Conservation (phyloP, 2,329 filamentous ascomycete genomes). For the Neofusicoccum cordaticola region DNA sequence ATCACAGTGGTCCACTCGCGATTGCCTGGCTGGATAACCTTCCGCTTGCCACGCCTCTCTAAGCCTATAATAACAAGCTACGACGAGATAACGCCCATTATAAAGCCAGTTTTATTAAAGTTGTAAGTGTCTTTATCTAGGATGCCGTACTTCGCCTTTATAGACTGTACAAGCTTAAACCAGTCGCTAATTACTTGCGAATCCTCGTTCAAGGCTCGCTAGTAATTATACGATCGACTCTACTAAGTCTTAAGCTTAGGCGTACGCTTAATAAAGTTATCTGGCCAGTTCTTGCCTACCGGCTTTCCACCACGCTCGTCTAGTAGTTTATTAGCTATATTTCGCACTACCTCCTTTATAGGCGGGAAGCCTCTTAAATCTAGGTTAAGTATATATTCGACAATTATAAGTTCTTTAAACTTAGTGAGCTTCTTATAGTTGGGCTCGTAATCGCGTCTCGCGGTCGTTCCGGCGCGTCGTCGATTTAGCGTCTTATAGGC, state of each 20-base stretch:
- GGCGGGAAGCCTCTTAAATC: slow-evolving; percentile 17
- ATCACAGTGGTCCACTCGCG: slow-evolving; percentile 29
- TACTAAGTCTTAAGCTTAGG: slow-evolving; percentile 11
- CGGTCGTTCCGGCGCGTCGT: too few species aligned
- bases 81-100: slow-evolving; percentile 29
- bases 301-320: slow-evolving; percentile 4
- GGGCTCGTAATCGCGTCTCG: too few species aligned
- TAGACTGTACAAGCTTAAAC: not conserved
- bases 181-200: slow-evolving; percentile 11
- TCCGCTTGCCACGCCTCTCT: slow-evolving; percentile 22
- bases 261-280: slow-evolving; percentile 21
- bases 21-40: slow-evolving; percentile 25
- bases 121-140: slow-evolving; percentile 21
- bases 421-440: too few species aligned
- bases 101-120: slow-evolving; percentile 32
- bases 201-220: slow-evolving; percentile 20
- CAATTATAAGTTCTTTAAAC: too few species aligned
- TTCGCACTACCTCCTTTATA: slow-evolving; percentile 18
- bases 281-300: slow-evolving; percentile 21
- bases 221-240: slow-evolving; percentile 14
- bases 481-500: too few species aligned
- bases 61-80: slow-evolving; percentile 27
- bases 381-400: slow-evolving; percentile 20
- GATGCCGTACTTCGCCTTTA: slow-evolving; percentile 19
- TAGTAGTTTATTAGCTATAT: slow-evolving; percentile 22